A percentile compares a stretch with the other conserved stretches of the same genome.
Conservation (phyloP, 345 rosid genomes). For the Pseudoturritis turrita region DNA sequence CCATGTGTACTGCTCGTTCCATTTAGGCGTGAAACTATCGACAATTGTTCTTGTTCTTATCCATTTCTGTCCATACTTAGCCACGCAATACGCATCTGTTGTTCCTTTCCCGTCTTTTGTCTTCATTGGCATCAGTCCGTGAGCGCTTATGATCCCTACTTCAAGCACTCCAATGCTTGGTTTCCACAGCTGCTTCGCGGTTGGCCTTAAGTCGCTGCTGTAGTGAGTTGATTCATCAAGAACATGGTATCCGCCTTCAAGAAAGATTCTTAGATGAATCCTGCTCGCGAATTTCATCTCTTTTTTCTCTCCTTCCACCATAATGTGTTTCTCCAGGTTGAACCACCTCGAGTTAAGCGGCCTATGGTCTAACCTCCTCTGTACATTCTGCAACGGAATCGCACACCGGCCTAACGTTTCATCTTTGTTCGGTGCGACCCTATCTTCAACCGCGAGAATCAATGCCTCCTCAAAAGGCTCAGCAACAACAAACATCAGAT, state of each 20-base stretch:
- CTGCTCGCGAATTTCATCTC: slow-evolving; percentile 79
- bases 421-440: slow-evolving; percentile 67
- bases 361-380: slow-evolving; percentile 79
- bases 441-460: slow-evolving; percentile 72
- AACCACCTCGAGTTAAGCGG: slow-evolving; percentile 73
- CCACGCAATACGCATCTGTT: slow-evolving; percentile 97
- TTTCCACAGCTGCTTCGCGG: slow-evolving; percentile 92
- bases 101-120: slow-evolving; percentile 77
- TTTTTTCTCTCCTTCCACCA: slow-evolving; percentile 73
- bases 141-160: slow-evolving; percentile 64
- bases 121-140: slow-evolving; percentile 84
- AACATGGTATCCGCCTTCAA: slow-evolving; percentile 99
- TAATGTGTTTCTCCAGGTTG: slow-evolving; percentile 75
- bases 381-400: slow-evolving; percentile 55
- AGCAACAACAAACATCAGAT: slow-evolving; percentile 86
- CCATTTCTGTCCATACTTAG: slow-evolving; percentile 99
- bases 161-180: slow-evolving; percentile 57
- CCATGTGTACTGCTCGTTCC: slow-evolving; percentile 99
- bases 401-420: slow-evolving; percentile 61
- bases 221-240: slow-evolving; percentile 95
- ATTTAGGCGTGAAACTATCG: slow-evolving; percentile 73
- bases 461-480: slow-evolving; percentile 90
- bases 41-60: slow-evolving; percentile 87
- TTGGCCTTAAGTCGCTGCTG: slow-evolving; percentile 91
- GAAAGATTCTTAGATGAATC: slow-evolving; percentile 77